Evolutionary conservation across 805 yeast genomes (phyloP).

Genomic region (Zygotorulaspora danielsina): DNA sequence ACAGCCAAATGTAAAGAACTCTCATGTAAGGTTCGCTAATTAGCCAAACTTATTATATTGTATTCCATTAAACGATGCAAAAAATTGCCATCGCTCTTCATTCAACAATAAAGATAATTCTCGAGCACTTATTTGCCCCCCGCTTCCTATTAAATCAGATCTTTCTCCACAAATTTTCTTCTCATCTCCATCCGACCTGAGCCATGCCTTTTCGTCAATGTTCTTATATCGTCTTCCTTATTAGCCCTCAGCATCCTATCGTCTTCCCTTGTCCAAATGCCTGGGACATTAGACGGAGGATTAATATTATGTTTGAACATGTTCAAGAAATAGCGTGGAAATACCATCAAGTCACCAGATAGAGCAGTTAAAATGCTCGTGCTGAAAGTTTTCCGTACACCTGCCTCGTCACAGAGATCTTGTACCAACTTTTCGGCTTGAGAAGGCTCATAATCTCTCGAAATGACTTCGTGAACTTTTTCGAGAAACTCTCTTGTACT

Average conservation of each 20-base stretch:
- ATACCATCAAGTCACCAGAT: slow-evolving; percentile 43
- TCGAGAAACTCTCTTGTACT: slow-evolving; percentile 33
- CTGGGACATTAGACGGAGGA: slow-evolving; percentile 43
- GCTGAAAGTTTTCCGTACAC: slow-evolving; percentile 42
- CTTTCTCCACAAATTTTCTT: slow-evolving; percentile 38
- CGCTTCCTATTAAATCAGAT: slow-evolving; percentile 26
- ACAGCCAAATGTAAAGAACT: not conserved
- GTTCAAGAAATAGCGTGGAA: slow-evolving; percentile 41
- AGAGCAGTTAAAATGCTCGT: slow-evolving; percentile 41
- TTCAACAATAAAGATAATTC: too few relatives aligned
- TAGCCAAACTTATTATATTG: too few relatives aligned
- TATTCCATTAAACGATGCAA: too few relatives aligned
- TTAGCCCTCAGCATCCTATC: slow-evolving; percentile 37
- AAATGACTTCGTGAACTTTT: slow-evolving; percentile 39
- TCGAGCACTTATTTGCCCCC: too few relatives aligned
- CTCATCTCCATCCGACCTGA: slow-evolving; percentile 41
- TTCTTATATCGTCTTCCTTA: slow-evolving; percentile 35
- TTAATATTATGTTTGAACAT: slow-evolving; percentile 40
- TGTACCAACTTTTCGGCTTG: slow-evolving; percentile 43
- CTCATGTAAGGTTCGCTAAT: too few relatives aligned
- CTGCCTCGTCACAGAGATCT: slow-evolving; percentile 40
- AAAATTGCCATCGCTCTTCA: too few relatives aligned
- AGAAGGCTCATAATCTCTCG: slow-evolving; percentile 39
- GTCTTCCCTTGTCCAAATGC: slow-evolving; percentile 45
- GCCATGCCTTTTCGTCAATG: slow-evolving; percentile 39